Conservation (phyloP, 2,329 filamentous ascomycete species). For the Colletotrichum gigasporum region DNA sequence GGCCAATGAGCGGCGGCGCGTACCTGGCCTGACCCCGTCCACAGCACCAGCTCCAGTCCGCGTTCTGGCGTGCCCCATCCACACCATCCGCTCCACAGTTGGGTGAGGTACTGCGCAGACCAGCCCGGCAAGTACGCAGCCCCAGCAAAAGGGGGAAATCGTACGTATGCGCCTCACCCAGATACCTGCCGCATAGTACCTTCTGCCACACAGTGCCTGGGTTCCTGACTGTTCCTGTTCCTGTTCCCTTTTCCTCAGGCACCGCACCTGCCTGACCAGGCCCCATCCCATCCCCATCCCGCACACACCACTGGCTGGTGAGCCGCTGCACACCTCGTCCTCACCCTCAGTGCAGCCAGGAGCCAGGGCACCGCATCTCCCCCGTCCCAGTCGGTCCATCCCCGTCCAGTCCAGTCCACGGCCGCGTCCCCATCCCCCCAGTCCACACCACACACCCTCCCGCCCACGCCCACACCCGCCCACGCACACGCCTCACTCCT, state of each 20-base stretch:
- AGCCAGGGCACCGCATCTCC: background rate
- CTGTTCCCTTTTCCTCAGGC: too few species aligned
- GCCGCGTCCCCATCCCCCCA: background rate
- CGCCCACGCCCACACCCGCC: background rate
- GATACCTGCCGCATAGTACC: too few species aligned
- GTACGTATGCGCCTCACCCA: background rate
- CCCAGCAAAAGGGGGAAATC: background rate
- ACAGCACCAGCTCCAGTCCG: slow-evolving; percentile 7
- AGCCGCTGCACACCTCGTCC: slow-evolving; percentile 17
- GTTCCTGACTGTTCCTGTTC: too few species aligned
- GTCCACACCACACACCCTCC: background rate
- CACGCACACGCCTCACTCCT: slow-evolving; percentile 19
- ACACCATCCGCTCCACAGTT: background rate
- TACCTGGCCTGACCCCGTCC: slow-evolving; percentile 18
- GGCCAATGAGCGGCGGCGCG: slow-evolving; percentile 9
- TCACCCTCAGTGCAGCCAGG: slow-evolving; percentile 2
- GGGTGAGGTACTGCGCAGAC: background rate
- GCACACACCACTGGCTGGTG: slow-evolving; percentile 19
- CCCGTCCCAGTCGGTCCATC: background rate
- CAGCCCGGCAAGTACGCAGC: background rate
- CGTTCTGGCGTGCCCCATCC: background rate
- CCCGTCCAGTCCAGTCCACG: background rate
- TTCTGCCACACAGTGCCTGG: too few species aligned
- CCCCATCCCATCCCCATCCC: slow-evolving; percentile 3
- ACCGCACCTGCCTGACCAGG: background rate